Evolutionary conservation across 1,139 yeast species (phyloP).

Genomic region (Hemisphaericaspora lyxosophila): DNA sequence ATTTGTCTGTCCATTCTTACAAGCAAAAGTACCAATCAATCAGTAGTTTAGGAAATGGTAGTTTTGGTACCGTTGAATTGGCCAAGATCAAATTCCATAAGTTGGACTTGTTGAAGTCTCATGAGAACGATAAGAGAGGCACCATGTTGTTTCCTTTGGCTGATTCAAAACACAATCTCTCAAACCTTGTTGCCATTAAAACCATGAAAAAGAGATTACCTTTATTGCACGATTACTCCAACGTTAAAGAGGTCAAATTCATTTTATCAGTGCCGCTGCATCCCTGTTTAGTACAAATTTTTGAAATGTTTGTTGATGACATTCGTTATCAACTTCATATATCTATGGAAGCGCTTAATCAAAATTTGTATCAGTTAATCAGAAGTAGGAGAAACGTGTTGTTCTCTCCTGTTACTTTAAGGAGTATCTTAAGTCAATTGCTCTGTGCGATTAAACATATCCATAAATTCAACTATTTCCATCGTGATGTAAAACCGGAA

Average conservation of each 20-base stretch:
- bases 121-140: constrained; percentile 22
- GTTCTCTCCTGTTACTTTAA: constrained; percentile 60
- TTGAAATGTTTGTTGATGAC: constrained; percentile 76
- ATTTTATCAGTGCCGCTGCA: constrained; percentile 71
- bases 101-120: constrained; percentile 14
- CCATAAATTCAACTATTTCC: constrained; percentile 72
- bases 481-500: constrained; percentile 80
- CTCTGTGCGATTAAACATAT: constrained; percentile 79
- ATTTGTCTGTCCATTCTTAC: constrained; percentile 42
- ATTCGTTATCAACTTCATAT: constrained; percentile 61
- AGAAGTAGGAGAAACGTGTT: constrained; percentile 49
- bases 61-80: constrained; percentile 71
- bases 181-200: constrained; percentile 76
- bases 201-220: constrained; percentile 62
- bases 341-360: constrained; percentile 87
- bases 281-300: constrained; percentile 66
- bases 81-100: constrained; percentile 44
- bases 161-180: constrained; percentile 23
- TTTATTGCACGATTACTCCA: constrained; percentile 54
- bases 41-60: constrained; percentile 67
- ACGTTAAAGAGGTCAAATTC: constrained; percentile 74
- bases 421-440: constrained; percentile 67
- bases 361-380: constrained; percentile 73
- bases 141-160: constrained; percentile 53
- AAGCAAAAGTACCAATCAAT: constrained; percentile 49